Conservation (phyloP, 176 grass and related monocot genomes). For the Puya raimondii region DNA sequence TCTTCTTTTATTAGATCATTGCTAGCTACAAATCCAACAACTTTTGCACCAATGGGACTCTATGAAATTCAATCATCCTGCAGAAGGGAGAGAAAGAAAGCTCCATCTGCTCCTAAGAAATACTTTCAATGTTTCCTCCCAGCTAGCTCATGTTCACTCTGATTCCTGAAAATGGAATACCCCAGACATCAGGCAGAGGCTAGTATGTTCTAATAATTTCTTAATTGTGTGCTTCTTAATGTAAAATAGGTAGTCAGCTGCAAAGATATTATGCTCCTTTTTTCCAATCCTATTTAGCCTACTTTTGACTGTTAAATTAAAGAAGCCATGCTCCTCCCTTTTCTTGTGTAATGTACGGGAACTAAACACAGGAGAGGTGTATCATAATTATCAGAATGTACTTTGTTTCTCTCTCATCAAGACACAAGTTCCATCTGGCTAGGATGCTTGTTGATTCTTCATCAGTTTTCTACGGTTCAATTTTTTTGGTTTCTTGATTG, state of each 20-base stretch:
- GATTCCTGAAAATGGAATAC: not conserved
- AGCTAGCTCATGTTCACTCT: not conserved
- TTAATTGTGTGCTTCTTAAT: not conserved
- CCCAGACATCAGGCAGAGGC: not conserved
- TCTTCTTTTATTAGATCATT: not conserved
- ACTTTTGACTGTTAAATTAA: not conserved
- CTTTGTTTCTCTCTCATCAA: too few species aligned
- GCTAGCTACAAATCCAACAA: conserved; percentile 5
- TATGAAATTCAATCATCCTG: not conserved
- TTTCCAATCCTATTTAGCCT: not conserved
- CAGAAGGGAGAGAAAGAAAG: not conserved
- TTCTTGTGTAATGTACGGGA: not conserved
- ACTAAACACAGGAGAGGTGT: too few species aligned
- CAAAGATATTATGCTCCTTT: not conserved
- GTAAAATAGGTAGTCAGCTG: not conserved
- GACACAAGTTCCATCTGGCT: too few species aligned
- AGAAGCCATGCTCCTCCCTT: not conserved
- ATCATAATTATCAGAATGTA: too few species aligned
- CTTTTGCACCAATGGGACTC: not conserved
- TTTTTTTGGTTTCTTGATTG: too few species aligned
- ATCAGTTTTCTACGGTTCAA: too few species aligned
- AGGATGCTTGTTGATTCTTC: too few species aligned
- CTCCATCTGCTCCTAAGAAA: conserved; percentile 1
- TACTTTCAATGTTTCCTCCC: not conserved
- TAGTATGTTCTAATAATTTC: not conserved